Evolutionary conservation across 2,329 filamentous ascomycete species (phyloP), one percentile per base, ranked within the genome.

Genomic region (Colletotrichum liaoningense): DNA sequence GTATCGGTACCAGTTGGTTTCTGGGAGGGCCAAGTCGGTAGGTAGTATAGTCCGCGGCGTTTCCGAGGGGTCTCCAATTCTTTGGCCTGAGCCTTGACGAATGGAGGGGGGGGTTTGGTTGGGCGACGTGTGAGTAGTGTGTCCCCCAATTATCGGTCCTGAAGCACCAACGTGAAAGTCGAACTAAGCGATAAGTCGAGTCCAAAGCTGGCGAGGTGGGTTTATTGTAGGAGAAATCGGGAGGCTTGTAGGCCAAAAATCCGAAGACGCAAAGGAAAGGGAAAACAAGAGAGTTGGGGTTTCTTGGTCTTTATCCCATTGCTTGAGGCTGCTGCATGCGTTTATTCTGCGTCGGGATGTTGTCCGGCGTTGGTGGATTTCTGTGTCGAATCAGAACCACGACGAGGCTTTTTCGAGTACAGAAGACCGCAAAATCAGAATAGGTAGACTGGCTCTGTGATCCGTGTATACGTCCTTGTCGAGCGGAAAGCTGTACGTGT

Each of bases 221-320:
- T 49, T 49, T 49, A 26, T 59, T 62, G 56, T 57, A 55, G 54
- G 52, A 35, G 33, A 19, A 56, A 26, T 42, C 65, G 69, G 63
- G 33, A 63, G 69, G 38, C 58, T 69, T 52, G 26, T 7, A 56
- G 46, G 60, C 70, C 66, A 65, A 70, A 70, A 55, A 70, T 30
- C 26, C 30, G 33, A 28, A 52, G 42, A 26, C n/a, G 26, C 33
- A 30, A 33, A 60, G 59, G 60, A 19, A 59, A 35, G 14, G 26
- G n/a, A 14, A 63, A 65, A 69, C 35, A 42, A 55, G 26, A 67
- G 22, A 46, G 35, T 35, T 59, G 59, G 19, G 28, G 11, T 19
- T 62, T 52, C 55, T 64, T 65, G 46, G 33, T 64, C 49, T 62
- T 73, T 73, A 73, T 73, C 70, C 66, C 70, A 73, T 70, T 60